Percentiles rank a stretch among this genome's conserved stretches.
phyloP scores from a whole-genome alignment of 192 early-diverging fungal species.

The Lunasporangiospora selenospora region DNA sequence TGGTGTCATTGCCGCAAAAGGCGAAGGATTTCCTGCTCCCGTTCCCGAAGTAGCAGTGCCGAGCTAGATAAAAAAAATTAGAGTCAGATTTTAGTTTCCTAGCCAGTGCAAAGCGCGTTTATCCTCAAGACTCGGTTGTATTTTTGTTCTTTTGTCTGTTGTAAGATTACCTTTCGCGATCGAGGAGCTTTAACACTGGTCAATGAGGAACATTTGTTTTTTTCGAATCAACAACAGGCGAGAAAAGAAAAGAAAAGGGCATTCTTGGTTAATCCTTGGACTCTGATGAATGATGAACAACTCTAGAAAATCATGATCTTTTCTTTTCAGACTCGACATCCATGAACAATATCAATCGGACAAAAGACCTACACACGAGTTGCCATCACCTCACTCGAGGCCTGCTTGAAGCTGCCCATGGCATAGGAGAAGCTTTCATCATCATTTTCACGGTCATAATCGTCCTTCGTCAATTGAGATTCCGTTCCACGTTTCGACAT shows the following conservation, averaged over 20 bases:
- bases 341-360: no score
- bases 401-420: constrained; percentile 14
- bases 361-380: constrained; percentile 21
- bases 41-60: no score
- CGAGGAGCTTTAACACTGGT: constrained; percentile 11
- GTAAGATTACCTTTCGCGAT: neutral
- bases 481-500: constrained; percentile 20
- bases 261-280: no score
- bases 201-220: neutral
- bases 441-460: constrained; percentile 10
- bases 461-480: constrained; percentile 13
- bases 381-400: constrained; percentile 8
- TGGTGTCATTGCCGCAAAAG: neutral
- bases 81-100: no score
- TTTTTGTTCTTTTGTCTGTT: no score
- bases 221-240: neutral
- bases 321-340: no score
- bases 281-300: no score
- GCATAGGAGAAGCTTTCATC: neutral
- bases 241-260: neutral
- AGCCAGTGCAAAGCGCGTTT: no score
- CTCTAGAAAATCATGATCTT: no score
- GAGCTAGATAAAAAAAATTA: no score
- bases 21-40: neutral
- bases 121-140: no score